Evolutionary conservation across 2,329 filamentous ascomycete species (phyloP).

Genomic region (Talaromyces sp.): DNA sequence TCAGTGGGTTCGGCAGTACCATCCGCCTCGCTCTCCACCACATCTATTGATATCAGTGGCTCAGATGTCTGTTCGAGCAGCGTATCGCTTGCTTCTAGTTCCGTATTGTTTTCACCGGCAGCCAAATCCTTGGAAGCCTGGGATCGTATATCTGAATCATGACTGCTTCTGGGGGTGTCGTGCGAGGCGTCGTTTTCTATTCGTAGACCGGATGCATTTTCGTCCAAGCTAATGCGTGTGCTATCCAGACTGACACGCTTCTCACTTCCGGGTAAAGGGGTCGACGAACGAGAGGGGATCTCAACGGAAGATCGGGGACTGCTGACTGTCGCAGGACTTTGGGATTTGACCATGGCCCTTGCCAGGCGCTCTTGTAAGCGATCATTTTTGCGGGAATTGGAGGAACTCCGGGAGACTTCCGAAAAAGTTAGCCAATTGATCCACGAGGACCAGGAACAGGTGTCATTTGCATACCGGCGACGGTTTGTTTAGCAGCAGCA

Average conservation of each 20-base stretch:
- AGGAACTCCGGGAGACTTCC: constrained; percentile 57
- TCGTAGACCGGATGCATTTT: constrained; percentile 12
- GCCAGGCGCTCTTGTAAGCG: constrained; percentile 85
- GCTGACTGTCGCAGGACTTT: constrained; percentile 44
- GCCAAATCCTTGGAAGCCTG: constrained; percentile 25
- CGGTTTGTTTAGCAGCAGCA: constrained; percentile 15
- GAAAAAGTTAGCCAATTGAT: constrained; percentile 20
- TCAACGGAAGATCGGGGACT: constrained; percentile 44
- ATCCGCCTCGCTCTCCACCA: not conserved
- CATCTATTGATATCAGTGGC: not conserved
- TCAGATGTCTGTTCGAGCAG: not conserved
- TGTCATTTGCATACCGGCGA: constrained; percentile 24
- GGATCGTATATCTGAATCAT: constrained; percentile 22
- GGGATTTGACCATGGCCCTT: constrained; percentile 75
- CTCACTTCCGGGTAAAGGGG: constrained; percentile 43
- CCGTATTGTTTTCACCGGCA: not conserved
- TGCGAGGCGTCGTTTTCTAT: constrained; percentile 12
- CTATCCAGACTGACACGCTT: constrained; percentile 34
- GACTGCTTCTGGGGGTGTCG: constrained; percentile 21
- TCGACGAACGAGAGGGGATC: constrained; percentile 50
- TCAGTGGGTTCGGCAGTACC: not conserved
- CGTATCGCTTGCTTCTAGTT: constrained; percentile 1
- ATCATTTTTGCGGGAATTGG: constrained; percentile 67
- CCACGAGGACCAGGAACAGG: not conserved
- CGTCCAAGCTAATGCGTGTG: constrained; percentile 20